Evolutionary conservation across 768 basidiomycete genomes (phyloP).

Genomic region (Clavulina sp.): DNA sequence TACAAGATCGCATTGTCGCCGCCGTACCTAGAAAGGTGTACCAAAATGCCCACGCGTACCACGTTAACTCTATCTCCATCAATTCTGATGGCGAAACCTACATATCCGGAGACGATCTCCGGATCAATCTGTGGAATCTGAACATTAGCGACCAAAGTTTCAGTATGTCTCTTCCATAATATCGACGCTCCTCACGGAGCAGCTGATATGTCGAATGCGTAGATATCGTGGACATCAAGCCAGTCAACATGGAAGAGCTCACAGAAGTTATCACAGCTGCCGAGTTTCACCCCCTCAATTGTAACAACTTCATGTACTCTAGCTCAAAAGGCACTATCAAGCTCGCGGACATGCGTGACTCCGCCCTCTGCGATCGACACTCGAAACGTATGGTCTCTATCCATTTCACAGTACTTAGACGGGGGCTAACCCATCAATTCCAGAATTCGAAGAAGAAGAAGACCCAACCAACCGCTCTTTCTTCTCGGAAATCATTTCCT

Average conservation of each 20-base stretch:
- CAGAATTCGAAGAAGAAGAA: constrained; percentile 98
- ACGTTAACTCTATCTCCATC: constrained; percentile 98
- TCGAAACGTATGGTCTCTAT: constrained; percentile 63
- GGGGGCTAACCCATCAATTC: constrained; percentile 6
- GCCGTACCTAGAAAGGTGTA: constrained; percentile 98
- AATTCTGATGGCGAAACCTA: constrained; percentile 99
- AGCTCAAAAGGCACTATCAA: constrained; percentile 99
- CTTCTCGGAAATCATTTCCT: constrained; percentile 99
- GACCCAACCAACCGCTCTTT: constrained; percentile 95
- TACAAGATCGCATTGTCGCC: constrained; percentile 95
- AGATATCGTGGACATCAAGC: constrained; percentile 99
- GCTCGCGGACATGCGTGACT: constrained; percentile 97
- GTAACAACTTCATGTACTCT: constrained; percentile 99
- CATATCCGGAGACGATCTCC: constrained; percentile 95
- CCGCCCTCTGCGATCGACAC: constrained; percentile 87
- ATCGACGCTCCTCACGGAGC: neutral
- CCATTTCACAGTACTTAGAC: constrained; percentile 1
- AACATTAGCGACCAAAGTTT: constrained; percentile 98
- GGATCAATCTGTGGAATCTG: constrained; percentile 97
- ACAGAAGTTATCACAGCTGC: constrained; percentile 99
- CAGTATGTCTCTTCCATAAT: constrained; percentile 40
- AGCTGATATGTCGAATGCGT: neutral
- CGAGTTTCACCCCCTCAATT: constrained; percentile 93
- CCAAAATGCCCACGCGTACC: constrained; percentile 97
- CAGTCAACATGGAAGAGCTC: constrained; percentile 98